Conservation (phyloP, 2,329 filamentous ascomycete species). For the Elsinoe necatrix region DNA sequence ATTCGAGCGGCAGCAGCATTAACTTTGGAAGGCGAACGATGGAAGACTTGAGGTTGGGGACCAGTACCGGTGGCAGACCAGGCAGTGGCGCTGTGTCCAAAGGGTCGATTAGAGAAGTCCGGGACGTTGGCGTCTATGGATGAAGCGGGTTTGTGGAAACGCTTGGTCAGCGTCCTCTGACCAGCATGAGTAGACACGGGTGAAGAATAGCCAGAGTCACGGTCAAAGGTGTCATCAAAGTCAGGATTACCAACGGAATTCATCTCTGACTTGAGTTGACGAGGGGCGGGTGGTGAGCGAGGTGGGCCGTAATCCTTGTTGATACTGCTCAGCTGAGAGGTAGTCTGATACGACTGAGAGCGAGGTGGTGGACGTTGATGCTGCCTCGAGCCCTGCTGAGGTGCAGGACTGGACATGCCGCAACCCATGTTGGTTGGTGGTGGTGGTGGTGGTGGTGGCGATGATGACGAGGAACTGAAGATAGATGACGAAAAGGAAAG, state of each 20-base stretch:
- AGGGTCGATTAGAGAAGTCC: constrained; percentile 9
- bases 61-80: constrained; percentile 9
- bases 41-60: background rate
- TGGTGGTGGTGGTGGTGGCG: background rate
- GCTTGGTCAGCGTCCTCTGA: background rate
- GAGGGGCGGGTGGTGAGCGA: background rate
- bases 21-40: constrained; percentile 1
- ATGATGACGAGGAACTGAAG: background rate
- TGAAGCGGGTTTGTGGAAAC: constrained; percentile 7
- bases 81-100: constrained; percentile 7
- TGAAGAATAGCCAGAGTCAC: constrained; percentile 11
- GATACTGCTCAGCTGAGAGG: background rate
- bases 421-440: background rate
- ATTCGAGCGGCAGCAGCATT: background rate
- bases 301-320: background rate
- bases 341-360: background rate
- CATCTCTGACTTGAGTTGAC: constrained; percentile 5
- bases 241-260: background rate
- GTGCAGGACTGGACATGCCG: constrained; percentile 2
- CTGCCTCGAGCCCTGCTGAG: background rate
- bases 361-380: background rate
- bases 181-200: background rate
- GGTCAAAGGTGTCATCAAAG: constrained; percentile 8
- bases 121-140: constrained; percentile 2
- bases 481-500: background rate